These are phyloP conservation scores for Hypoxylon subgilvum DNA, from an alignment of 495 filamentous ascomycete genomes.

Conservation along the genomic window DNA sequence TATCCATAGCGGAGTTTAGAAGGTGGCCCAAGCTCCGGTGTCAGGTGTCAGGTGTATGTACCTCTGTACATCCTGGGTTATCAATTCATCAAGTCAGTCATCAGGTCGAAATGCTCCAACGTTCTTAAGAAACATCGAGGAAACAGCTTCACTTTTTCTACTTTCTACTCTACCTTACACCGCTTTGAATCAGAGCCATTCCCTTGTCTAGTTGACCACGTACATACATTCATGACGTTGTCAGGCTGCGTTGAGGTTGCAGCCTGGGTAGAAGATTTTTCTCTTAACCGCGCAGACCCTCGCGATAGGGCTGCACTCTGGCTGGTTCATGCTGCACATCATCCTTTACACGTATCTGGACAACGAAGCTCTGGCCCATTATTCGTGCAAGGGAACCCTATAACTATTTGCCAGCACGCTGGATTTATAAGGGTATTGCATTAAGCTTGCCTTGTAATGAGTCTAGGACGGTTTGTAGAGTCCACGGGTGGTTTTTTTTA, in stretches of 20 bases:
- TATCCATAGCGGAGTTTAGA: conserved; percentile 11
- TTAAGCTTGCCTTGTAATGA: neutral
- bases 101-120: neutral
- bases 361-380: conserved; percentile 14
- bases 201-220: conserved; percentile 12
- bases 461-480: too few relatives aligned
- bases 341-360: neutral
- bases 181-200: too few relatives aligned
- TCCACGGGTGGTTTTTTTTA: too few relatives aligned
- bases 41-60: neutral
- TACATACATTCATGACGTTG: conserved; percentile 21
- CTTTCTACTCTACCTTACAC: neutral
- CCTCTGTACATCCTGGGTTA: neutral
- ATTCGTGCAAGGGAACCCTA: neutral
- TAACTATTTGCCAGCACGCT: neutral
- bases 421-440: neutral
- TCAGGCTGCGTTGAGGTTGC: conserved; percentile 18
- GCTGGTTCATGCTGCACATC: conserved; percentile 10
- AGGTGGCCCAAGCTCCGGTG: conserved; percentile 17
- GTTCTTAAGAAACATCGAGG: neutral
- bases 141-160: neutral
- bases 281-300: too few relatives aligned
- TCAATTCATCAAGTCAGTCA: neutral
- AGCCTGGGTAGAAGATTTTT: conserved; percentile 14
- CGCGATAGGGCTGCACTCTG: conserved; percentile 25